Evolutionary conservation across 768 basidiomycete species (phyloP).

Genomic region (Mycena filopes): DNA sequence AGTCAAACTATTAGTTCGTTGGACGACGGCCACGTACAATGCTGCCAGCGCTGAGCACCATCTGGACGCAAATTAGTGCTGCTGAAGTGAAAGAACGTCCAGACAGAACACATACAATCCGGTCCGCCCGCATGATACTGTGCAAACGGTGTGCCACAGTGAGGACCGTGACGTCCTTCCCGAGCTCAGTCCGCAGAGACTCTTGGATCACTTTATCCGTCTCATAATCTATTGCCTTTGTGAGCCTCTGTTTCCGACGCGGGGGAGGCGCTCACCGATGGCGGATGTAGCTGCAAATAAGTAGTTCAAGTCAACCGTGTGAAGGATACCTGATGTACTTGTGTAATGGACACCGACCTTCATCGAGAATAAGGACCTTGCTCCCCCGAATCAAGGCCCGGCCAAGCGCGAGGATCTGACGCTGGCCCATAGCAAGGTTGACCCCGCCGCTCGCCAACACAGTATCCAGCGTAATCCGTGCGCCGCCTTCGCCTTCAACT

Average conservation of each 20-base stretch:
- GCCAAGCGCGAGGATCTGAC: slow-evolving; percentile 55
- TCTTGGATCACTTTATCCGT: slow-evolving; percentile 55
- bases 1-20: too few species aligned
- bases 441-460: slow-evolving; percentile 17
- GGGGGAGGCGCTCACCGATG: slow-evolving; percentile 1
- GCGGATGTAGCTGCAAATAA: slow-evolving; percentile 21
- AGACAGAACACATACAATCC: slow-evolving; percentile 32
- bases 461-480: slow-evolving; percentile 21
- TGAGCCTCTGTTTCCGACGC: background rate
- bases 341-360: slow-evolving; percentile 23
- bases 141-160: slow-evolving; percentile 32
- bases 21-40: slow-evolving; percentile 3
- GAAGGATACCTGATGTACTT: too few species aligned
- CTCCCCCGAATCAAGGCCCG: slow-evolving; percentile 64
- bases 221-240: slow-evolving; percentile 44
- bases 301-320: background rate
- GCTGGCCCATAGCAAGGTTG: slow-evolving; percentile 16
- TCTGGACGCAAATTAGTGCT: background rate
- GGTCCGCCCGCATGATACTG: slow-evolving; percentile 40
- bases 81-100: too few species aligned
- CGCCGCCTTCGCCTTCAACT: background rate
- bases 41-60: slow-evolving; percentile 18
- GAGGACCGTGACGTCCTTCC: slow-evolving; percentile 50
- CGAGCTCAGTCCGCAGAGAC: slow-evolving; percentile 48
- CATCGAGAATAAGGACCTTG: slow-evolving; percentile 57